Percentiles rank a stretch among this genome's conserved stretches.
phyloP scores from a whole-genome alignment of 2,329 filamentous ascomycete genomes.

The Didymellaceae sp. region DNA sequence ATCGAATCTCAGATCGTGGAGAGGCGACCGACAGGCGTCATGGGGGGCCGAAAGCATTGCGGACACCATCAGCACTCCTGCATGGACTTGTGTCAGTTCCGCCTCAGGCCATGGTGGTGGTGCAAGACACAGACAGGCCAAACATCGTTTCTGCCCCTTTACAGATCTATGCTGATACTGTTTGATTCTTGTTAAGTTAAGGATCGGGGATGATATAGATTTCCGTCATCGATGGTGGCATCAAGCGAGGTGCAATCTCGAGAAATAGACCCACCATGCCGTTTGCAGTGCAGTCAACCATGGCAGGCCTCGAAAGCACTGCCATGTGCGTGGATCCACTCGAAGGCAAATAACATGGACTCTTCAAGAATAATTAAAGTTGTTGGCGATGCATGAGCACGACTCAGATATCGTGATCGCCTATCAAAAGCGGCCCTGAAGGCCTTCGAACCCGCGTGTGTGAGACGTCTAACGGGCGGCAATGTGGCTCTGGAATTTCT shows the following conservation, averaged over 20 bases:
- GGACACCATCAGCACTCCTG: constrained; percentile 3
- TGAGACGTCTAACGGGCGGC: constrained; percentile 37
- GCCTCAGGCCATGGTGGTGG: constrained; percentile 23
- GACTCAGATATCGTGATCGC: constrained; percentile 17
- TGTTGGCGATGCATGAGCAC: constrained; percentile 7
- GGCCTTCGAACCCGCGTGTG: constrained; percentile 23
- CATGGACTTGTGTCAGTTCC: constrained; percentile 21
- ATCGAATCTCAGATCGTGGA: constrained; percentile 37
- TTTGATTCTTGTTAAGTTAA: constrained; percentile 20
- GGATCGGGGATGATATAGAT: constrained; percentile 28
- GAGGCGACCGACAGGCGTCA: constrained; percentile 21
- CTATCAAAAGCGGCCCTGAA: constrained; percentile 27
- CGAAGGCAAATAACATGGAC: constrained; percentile 4
- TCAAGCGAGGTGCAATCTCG: constrained; percentile 14
- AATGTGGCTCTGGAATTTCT: constrained; percentile 29
- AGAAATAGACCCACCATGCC: constrained; percentile 9
- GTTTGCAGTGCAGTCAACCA: constrained; percentile 13
- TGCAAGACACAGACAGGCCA: constrained; percentile 17
- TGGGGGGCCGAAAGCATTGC: constrained; percentile 12
- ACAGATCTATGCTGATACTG: constrained; percentile 11
- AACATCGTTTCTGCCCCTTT: constrained; percentile 32
- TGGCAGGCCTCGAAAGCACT: constrained; percentile 7
- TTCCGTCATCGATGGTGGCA: constrained; percentile 37
- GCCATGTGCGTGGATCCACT: constrained; percentile 8
- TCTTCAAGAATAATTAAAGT: constrained; percentile 8